Percentiles rank a stretch among this genome's conserved stretches.
phyloP scores from a whole-genome alignment of 2,329 filamentous ascomycete genomes.

The Dactylellina cionopaga region DNA sequence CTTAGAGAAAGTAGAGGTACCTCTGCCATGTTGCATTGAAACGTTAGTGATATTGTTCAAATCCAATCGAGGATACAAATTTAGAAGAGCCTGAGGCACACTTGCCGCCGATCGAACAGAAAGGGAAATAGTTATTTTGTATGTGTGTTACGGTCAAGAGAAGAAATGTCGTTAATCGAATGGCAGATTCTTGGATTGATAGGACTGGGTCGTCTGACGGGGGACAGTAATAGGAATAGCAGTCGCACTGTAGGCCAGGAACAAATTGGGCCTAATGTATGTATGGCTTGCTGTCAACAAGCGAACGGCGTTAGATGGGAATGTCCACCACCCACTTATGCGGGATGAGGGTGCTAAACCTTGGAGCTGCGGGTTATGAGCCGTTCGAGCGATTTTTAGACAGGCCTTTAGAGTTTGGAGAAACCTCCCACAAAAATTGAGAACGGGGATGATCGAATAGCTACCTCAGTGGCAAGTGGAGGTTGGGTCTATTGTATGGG shows the following conservation, averaged over 20 bases:
- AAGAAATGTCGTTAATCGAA: slow-evolving; percentile 35
- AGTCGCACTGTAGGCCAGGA: slow-evolving; percentile 46
- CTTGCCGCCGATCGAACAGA: slow-evolving; percentile 47
- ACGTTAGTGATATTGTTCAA: slow-evolving; percentile 15
- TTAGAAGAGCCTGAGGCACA: slow-evolving; percentile 36
- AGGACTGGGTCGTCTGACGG: slow-evolving; percentile 51
- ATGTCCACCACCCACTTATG: slow-evolving; percentile 34
- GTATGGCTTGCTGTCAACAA: slow-evolving; percentile 53
- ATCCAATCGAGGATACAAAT: slow-evolving; percentile 25
- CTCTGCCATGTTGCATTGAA: slow-evolving; percentile 35
- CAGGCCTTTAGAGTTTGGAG: slow-evolving; percentile 44
- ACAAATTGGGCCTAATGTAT: slow-evolving; percentile 47
- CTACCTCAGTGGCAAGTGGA: slow-evolving; percentile 42
- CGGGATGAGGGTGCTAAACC: slow-evolving; percentile 49
- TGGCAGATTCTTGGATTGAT: slow-evolving; percentile 22
- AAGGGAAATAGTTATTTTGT: slow-evolving; percentile 37
- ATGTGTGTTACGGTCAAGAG: slow-evolving; percentile 44
- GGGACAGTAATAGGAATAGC: slow-evolving; percentile 53
- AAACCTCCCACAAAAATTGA: slow-evolving; percentile 44
- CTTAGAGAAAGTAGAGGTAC: slow-evolving; percentile 38
- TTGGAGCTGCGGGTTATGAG: slow-evolving; percentile 47
- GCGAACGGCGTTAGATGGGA: slow-evolving; percentile 48
- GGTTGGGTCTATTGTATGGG: slow-evolving; percentile 44
- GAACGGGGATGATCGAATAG: slow-evolving; percentile 23
- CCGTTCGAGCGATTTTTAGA: slow-evolving; percentile 53